Percentiles rank a stretch among this genome's conserved stretches.
These are phyloP conservation scores for Noccaea bulbosa DNA, from an alignment of 345 rosid species.

Conservation along the genomic window DNA sequence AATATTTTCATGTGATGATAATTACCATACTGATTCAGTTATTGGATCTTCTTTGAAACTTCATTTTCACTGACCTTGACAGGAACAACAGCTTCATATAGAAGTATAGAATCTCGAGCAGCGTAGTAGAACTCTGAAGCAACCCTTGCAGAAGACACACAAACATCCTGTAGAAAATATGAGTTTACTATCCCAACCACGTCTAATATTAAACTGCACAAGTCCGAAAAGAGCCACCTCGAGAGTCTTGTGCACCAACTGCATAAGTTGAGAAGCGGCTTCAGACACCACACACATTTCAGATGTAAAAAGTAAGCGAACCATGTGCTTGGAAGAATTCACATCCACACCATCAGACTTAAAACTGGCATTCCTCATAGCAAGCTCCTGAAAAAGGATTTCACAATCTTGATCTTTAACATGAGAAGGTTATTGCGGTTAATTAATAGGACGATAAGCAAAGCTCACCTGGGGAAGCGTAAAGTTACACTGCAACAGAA, in stretches of 20 bases:
- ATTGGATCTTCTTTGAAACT: constrained; percentile 6
- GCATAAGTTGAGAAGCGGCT: constrained; percentile 86
- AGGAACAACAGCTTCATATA: constrained; percentile 90
- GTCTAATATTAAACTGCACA: constrained; percentile 4
- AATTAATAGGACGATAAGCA: constrained; percentile 13
- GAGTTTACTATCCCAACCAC: constrained; percentile 27
- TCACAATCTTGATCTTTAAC: constrained; percentile 25
- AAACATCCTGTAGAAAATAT: constrained; percentile 66
- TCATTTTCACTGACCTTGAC: constrained; percentile 74
- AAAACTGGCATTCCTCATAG: constrained; percentile 40
- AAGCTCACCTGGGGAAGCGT: constrained; percentile 67
- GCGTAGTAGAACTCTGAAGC: constrained; percentile 84
- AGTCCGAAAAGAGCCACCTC: constrained; percentile 51
- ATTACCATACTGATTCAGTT: constrained; percentile 9
- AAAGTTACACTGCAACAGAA: constrained; percentile 80
- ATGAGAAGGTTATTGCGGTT: constrained; percentile 14
- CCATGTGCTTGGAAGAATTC: constrained; percentile 56
- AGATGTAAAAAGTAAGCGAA: constrained; percentile 74
- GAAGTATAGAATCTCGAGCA: constrained; percentile 82
- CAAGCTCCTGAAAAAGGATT: constrained; percentile 58
- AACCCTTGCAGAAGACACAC: constrained; percentile 85
- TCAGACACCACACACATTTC: constrained; percentile 80
- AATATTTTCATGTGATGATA: constrained; percentile 14
- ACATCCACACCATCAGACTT: constrained; percentile 43
- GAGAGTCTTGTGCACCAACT: constrained; percentile 80